These are phyloP conservation scores for Periconia sp. DNA, from an alignment of 2,329 filamentous ascomycete genomes.

Conservation along the genomic window DNA sequence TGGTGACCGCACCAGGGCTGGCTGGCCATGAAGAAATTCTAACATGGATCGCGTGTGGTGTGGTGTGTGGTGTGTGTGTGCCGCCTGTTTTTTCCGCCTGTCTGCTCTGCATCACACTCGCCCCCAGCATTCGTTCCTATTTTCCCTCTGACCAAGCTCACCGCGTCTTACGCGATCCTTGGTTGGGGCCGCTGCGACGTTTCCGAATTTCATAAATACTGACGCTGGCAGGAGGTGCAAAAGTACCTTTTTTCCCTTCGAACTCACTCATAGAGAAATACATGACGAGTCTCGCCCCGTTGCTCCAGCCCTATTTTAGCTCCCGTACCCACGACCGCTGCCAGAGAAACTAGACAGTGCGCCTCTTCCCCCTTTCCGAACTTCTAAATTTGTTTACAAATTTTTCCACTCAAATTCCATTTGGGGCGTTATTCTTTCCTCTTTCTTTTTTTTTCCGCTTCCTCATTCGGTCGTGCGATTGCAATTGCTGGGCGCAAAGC, in stretches of 20 bases:
- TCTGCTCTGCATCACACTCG: background rate
- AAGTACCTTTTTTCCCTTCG: background rate
- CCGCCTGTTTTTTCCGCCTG: background rate
- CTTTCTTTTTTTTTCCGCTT: background rate
- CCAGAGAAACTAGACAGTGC: background rate
- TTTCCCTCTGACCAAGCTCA: background rate
- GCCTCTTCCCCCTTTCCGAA: background rate
- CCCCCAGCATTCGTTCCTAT: background rate
- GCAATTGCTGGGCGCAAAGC: background rate
- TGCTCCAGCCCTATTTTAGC: conserved; percentile 33
- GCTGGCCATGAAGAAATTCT: background rate
- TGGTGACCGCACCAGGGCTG: background rate
- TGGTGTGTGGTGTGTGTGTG: too few relatives aligned
- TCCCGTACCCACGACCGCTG: conserved; percentile 22
- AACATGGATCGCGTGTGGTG: background rate
- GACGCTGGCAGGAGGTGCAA: too few relatives aligned
- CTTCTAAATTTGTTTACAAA: background rate
- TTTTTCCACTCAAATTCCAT: background rate
- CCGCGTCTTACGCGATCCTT: background rate
- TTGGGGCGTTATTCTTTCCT: background rate
- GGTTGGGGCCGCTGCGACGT: background rate
- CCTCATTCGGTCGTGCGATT: background rate
- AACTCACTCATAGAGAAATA: background rate
- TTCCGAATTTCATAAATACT: background rate
- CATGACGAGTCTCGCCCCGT: conserved; percentile 14